These are phyloP conservation scores for Ceratobasidium sp. DNA, from an alignment of 1,284 basidiomycete genomes.

Conservation along the genomic window DNA sequence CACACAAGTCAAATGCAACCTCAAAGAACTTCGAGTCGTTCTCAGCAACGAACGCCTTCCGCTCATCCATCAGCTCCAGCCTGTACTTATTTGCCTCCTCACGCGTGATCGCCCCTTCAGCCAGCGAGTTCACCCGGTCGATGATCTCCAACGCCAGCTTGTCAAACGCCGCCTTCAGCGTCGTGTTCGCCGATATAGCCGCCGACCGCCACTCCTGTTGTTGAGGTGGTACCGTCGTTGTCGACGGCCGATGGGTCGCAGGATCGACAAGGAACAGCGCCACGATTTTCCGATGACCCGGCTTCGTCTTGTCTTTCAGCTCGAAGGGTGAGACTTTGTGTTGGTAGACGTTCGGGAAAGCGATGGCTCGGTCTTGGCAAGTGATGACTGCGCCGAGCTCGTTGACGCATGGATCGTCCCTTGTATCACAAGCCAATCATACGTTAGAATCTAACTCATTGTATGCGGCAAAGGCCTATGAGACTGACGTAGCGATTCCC, in stretches of 20 bases:
- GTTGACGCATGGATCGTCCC: conserved; percentile 40
- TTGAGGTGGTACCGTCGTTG: conserved; percentile 46
- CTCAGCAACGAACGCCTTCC: background rate
- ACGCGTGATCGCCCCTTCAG: background rate
- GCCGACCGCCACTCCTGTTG: conserved; percentile 52
- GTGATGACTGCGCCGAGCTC: conserved; percentile 48
- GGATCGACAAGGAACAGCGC: conserved; percentile 55
- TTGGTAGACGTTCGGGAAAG: conserved; percentile 69
- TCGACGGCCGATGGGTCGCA: conserved; percentile 42
- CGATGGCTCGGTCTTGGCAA: conserved; percentile 55
- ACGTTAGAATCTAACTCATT: too few relatives aligned
- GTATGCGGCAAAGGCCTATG: background rate
- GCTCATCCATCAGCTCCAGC: too few relatives aligned
- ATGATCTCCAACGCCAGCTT: conserved; percentile 41
- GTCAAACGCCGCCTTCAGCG: conserved; percentile 37
- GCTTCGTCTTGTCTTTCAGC: too few relatives aligned
- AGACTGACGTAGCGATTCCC: conserved; percentile 35
- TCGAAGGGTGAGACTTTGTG: too few relatives aligned
- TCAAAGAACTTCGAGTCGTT: conserved; percentile 6
- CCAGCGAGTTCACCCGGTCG: background rate
- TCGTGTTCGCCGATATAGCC: conserved; percentile 14
- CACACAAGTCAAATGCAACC: background rate
- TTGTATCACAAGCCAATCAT: background rate
- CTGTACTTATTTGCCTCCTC: conserved; percentile 16
- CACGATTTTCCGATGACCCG: conserved; percentile 54